These are phyloP conservation scores for Biscogniauxia marginata DNA, from an alignment of 2,329 filamentous ascomycete genomes.

Conservation along the genomic window DNA sequence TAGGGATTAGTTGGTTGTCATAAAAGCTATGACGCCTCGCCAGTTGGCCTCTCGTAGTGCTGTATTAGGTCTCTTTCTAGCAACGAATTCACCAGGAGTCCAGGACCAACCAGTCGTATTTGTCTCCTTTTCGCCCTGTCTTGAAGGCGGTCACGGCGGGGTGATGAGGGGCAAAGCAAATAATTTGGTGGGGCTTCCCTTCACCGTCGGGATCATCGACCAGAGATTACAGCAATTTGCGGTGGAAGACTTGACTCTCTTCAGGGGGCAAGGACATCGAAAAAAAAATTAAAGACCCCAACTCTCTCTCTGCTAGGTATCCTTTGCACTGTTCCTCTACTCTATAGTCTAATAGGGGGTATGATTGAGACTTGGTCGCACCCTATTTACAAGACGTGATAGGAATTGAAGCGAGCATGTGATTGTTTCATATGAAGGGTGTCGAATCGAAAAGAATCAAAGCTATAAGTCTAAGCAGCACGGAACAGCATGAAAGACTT, in stretches of 20 bases:
- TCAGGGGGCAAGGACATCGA: not conserved
- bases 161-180: conserved; percentile 18
- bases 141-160: conserved; percentile 13
- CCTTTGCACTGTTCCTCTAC: not conserved
- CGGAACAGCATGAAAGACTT: too few species aligned
- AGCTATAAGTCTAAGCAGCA: too few species aligned
- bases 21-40: not conserved
- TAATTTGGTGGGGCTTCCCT: conserved; percentile 10
- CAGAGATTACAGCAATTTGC: not conserved
- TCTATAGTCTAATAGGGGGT: too few species aligned
- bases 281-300: not conserved
- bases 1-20: not conserved
- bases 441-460: not conserved
- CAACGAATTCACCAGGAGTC: not conserved
- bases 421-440: not conserved
- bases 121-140: not conserved
- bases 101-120: not conserved
- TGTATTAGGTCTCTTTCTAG: too few species aligned
- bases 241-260: not conserved
- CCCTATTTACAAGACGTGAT: not conserved
- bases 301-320: not conserved
- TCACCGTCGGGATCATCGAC: not conserved
- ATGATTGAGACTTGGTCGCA: not conserved
- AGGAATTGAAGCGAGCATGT: not conserved
- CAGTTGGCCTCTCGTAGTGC: not conserved